Conservation (phyloP, 1,284 basidiomycete genomes). For the Chalciporus piperatoides region DNA sequence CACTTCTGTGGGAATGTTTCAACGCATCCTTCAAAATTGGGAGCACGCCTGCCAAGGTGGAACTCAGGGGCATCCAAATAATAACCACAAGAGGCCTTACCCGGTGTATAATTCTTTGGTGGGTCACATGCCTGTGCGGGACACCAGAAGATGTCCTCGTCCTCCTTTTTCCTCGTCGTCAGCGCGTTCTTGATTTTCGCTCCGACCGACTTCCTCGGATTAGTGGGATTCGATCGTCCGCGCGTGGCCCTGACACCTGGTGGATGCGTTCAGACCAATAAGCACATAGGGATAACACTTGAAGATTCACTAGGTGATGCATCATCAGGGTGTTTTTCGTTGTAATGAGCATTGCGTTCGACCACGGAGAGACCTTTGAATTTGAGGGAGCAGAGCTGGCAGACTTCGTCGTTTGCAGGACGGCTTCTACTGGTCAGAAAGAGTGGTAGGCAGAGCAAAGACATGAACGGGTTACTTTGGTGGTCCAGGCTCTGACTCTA, state of each 20-base stretch:
- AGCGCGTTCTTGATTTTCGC: slow-evolving; percentile 8
- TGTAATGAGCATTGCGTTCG: slow-evolving; percentile 48
- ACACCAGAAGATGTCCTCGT: slow-evolving; percentile 64
- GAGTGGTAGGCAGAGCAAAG: not conserved
- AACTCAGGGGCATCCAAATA: slow-evolving; percentile 3
- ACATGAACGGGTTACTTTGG: slow-evolving; percentile 9
- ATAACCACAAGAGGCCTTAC: slow-evolving; percentile 37
- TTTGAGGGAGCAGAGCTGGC: slow-evolving; percentile 48
- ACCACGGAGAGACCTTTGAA: slow-evolving; percentile 36
- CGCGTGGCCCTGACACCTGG: slow-evolving; percentile 15
- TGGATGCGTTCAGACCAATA: not conserved
- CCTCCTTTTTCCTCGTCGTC: slow-evolving; percentile 4
- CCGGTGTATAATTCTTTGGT: slow-evolving; percentile 71
- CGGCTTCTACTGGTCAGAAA: slow-evolving; percentile 10
- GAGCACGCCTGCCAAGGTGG: slow-evolving; percentile 54
- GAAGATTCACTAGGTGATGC: slow-evolving; percentile 2
- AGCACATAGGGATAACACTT: not conserved
- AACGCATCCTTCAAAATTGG: slow-evolving; percentile 59
- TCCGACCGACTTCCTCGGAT: slow-evolving; percentile 1
- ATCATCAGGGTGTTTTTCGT: slow-evolving; percentile 41
- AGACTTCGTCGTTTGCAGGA: slow-evolving; percentile 29
- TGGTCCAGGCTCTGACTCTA: not conserved
- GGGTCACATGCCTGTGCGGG: slow-evolving; percentile 42
- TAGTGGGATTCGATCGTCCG: slow-evolving; percentile 1
- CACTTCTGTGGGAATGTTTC: slow-evolving; percentile 47